Conservation (phyloP, 768 basidiomycete genomes). For the Infundibulicybe gibba region DNA sequence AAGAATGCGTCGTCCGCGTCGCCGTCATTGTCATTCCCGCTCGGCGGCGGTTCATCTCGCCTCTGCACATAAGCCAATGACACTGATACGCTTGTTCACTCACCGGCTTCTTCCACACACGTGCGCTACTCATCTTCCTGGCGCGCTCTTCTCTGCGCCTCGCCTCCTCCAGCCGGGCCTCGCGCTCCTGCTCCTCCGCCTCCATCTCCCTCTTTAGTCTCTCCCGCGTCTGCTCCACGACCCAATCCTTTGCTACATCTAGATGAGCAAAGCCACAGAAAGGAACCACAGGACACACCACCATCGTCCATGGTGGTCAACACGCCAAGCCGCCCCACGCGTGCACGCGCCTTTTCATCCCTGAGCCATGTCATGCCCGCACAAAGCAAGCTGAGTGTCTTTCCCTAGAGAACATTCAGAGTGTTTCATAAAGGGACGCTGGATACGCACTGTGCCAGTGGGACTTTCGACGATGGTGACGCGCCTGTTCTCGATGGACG, state of each 20-base stretch:
- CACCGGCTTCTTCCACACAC: slow-evolving; percentile 62
- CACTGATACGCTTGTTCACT: slow-evolving; percentile 14
- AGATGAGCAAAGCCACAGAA: not conserved
- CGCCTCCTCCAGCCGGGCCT: slow-evolving; percentile 54
- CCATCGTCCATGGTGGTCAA: slow-evolving; percentile 25
- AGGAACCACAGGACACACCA: slow-evolving; percentile 15
- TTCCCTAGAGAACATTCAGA: slow-evolving; percentile 51
- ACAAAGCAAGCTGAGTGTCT: slow-evolving; percentile 79
- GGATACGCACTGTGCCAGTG: slow-evolving; percentile 70
- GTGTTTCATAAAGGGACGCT: not conserved
- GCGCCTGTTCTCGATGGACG: slow-evolving; percentile 67
- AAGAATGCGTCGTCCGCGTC: slow-evolving; percentile 69
- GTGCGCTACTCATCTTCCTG: slow-evolving; percentile 48
- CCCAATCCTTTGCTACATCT: slow-evolving; percentile 67
- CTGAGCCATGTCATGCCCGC: slow-evolving; percentile 71
- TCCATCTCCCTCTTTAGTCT: slow-evolving; percentile 66
- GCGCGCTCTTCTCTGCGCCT: slow-evolving; percentile 59
- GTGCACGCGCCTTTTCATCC: slow-evolving; percentile 67
- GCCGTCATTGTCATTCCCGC: slow-evolving; percentile 16
- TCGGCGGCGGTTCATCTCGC: no score
- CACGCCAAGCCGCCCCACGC: slow-evolving; percentile 56
- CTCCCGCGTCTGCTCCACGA: slow-evolving; percentile 66
- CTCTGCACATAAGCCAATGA: no score
- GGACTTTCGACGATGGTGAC: slow-evolving; percentile 87
- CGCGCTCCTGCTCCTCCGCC: slow-evolving; percentile 60